A percentile compares a stretch with the other conserved stretches of the same genome.
Conservation (phyloP, 768 basidiomycete species). For the Leucocoprinus leucothites region DNA sequence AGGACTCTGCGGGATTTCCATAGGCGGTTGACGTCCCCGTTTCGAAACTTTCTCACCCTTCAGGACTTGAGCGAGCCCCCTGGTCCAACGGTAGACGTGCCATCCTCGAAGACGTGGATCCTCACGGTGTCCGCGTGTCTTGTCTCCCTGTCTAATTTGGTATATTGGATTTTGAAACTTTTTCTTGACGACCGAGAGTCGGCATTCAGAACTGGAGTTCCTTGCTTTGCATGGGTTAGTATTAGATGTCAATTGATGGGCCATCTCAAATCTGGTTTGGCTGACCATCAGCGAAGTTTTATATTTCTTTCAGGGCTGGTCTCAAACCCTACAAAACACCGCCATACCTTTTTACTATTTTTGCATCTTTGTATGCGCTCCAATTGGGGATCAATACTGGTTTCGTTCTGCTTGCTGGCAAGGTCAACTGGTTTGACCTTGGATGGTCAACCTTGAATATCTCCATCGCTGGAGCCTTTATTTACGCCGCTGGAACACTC, state of each 20-base stretch:
- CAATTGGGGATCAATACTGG: slow-evolving; percentile 34
- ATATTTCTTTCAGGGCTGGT: slow-evolving; percentile 36
- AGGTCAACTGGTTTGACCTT: slow-evolving; percentile 14
- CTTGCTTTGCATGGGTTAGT: slow-evolving; percentile 50
- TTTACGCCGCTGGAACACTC: slow-evolving; percentile 53
- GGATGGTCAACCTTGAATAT: slow-evolving; percentile 25
- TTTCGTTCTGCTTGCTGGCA: slow-evolving; percentile 23
- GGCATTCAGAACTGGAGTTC: slow-evolving; percentile 26
- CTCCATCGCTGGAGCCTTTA: slow-evolving; percentile 31
- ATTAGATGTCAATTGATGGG: slow-evolving; percentile 5
- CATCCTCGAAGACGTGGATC: slow-evolving; percentile 24
- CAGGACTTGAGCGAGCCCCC: slow-evolving; percentile 46
- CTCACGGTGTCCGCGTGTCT: slow-evolving; percentile 36
- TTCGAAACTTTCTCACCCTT: slow-evolving; percentile 48
- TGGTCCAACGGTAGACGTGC: slow-evolving; percentile 18
- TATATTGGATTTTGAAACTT: slow-evolving; percentile 33
- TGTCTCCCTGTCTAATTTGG: slow-evolving; percentile 41
- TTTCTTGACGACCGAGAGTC: slow-evolving; percentile 21
- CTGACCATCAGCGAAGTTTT: slow-evolving; percentile 31
- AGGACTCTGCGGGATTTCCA: background rate
- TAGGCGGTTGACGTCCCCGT: slow-evolving; percentile 30
- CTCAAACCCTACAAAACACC: slow-evolving; percentile 44
- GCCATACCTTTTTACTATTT: slow-evolving; percentile 46
- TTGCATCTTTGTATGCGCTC: slow-evolving; percentile 36
- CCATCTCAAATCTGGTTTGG: slow-evolving; percentile 2